Conservation (phyloP, 768 basidiomycete species). For the Lactarius trivialis region DNA sequence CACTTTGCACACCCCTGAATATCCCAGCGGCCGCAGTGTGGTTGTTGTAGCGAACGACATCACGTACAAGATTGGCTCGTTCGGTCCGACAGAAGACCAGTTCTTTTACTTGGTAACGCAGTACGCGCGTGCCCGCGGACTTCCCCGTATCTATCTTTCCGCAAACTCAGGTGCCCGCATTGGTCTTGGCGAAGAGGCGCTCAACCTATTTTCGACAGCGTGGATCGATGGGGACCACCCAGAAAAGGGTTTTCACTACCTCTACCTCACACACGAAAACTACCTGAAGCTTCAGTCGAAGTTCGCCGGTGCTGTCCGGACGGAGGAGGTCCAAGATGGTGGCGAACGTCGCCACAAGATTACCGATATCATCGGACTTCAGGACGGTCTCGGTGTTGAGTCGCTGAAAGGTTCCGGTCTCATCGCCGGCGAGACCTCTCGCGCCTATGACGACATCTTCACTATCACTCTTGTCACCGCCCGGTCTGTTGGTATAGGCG, state of each 20-base stretch:
- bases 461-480: slow-evolving; percentile 98
- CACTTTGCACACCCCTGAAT: slow-evolving; percentile 88
- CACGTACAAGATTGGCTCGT: slow-evolving; percentile 97
- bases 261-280: slow-evolving; percentile 92
- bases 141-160: slow-evolving; percentile 95
- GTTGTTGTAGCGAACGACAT: slow-evolving; percentile 97
- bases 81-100: slow-evolving; percentile 91
- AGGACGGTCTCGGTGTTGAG: slow-evolving; percentile 96
- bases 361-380: slow-evolving; percentile 94
- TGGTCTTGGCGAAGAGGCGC: slow-evolving; percentile 88
- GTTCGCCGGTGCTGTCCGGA: slow-evolving; percentile 68
- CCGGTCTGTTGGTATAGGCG: slow-evolving; percentile 97
- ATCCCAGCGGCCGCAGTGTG: slow-evolving; percentile 75
- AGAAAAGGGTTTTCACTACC: slow-evolving; percentile 93
- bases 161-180: slow-evolving; percentile 98
- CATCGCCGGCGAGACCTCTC: slow-evolving; percentile 96
- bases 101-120: slow-evolving; percentile 95
- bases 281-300: slow-evolving; percentile 85
- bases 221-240: slow-evolving; percentile 80
- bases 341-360: slow-evolving; percentile 91
- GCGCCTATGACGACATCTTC: slow-evolving; percentile 99
- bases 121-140: slow-evolving; percentile 80
- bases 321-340: slow-evolving; percentile 74
- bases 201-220: slow-evolving; percentile 82
- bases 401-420: slow-evolving; percentile 93